Base-by-base conservation (phyloP, 106 monocot species). In the Dendrobium catenatum region DNA sequence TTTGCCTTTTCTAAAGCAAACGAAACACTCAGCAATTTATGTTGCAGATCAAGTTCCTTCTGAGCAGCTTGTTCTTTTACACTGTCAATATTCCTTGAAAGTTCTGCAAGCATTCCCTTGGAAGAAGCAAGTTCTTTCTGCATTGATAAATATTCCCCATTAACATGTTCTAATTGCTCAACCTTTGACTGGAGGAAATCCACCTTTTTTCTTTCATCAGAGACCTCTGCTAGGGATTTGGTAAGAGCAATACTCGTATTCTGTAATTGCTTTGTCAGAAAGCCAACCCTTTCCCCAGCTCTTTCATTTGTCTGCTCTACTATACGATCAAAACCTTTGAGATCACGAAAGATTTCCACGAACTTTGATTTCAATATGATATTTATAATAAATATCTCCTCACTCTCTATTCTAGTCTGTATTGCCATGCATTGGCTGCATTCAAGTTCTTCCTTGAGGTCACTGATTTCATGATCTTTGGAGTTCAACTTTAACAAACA, bases 361-460 rank as follows among this genome's bases (percentile, higher is more conserved):
- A 89, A 81, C 78, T 86, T 88, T 17, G 88, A 89, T 51, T 86
- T 51, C 43, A 93, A 55, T 44, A 90, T 37, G 64, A 79, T 66
- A 66, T 83, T 59, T 41, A 80, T 78, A 18, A 84, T 26, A 76
- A 56, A 82, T 10, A 85, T 75, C 86, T 90, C 93, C 70, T 91
- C 87, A 37, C 67, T 85, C 55, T 89, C 84, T 78, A 87, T 73
- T 47, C 80, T 90, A 70, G 88, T 84, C 31, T 86, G 88, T 76
- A 86, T 73, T 67, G 84, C 47, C 37, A 56, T 87, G 13, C 82
- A 84, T 78, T 85, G 18, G 40, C 56, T 31, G 31, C 31, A 75
- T 84, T 92, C 90, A 70, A 89, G 33, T 85, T 94, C 86, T 55
- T 24, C 47, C 79, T 89, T 83, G 24, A 98, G 76, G 10, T 83